A percentile compares a stretch with the other conserved stretches of the same genome.
phyloP scores from a whole-genome alignment of 495 filamentous ascomycete genomes.

The Pseudomonodictys pantanalensis region DNA sequence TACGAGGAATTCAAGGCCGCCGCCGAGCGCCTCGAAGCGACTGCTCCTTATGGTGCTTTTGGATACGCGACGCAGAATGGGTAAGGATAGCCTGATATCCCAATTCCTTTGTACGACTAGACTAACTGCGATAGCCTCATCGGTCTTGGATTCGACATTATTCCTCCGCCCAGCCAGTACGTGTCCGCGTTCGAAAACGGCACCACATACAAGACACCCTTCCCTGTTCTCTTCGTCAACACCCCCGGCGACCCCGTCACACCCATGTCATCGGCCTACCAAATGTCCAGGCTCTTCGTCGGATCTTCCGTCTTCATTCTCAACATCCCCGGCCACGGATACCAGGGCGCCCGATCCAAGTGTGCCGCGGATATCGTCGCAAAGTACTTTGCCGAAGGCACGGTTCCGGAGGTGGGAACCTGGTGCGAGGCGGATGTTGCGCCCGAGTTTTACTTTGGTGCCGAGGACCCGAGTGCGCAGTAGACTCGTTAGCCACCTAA shows the following conservation, averaged over 20 bases:
- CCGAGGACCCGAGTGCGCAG: too few relatives aligned
- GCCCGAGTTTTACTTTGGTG: slow-evolving; percentile 5
- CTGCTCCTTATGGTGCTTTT: slow-evolving; percentile 6
- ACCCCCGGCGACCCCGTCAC: slow-evolving; percentile 7
- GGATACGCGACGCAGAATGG: not conserved
- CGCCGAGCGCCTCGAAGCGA: not conserved
- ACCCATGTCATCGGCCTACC: not conserved
- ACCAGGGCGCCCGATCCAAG: not conserved
- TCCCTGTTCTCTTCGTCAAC: slow-evolving; percentile 8
- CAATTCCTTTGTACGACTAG: not conserved
- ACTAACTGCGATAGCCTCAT: not conserved
- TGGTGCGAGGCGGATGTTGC: slow-evolving; percentile 8
- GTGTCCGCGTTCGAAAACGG: slow-evolving; percentile 12
- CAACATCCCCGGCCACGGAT: not conserved
- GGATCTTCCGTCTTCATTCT: not conserved
- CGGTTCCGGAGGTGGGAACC: not conserved
- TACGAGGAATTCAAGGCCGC: slow-evolving; percentile 15
- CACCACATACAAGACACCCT: not conserved
- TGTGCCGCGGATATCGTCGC: not conserved
- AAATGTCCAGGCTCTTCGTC: slow-evolving; percentile 1
- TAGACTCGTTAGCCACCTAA: too few relatives aligned
- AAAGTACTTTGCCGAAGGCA: not conserved
- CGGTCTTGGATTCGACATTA: not conserved
- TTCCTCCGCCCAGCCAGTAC: slow-evolving; percentile 1
- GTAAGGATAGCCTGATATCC: not conserved